These are phyloP conservation scores for Penicillium sp. DNA, from an alignment of 2,329 filamentous ascomycete genomes.

Conservation along the genomic window DNA sequence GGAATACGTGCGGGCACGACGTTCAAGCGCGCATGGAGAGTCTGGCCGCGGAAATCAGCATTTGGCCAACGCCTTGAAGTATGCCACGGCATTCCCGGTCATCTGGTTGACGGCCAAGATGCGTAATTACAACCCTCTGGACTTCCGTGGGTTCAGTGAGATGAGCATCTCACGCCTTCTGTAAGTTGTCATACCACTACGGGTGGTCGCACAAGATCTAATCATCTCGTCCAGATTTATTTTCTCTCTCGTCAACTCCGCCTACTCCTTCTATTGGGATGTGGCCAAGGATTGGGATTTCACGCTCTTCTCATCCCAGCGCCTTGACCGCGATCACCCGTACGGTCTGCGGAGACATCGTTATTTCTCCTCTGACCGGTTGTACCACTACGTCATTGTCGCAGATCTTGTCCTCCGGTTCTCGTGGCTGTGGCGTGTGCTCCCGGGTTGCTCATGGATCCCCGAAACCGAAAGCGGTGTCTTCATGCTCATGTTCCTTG, in stretches of 20 bases:
- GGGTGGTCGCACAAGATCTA: too few relatives aligned
- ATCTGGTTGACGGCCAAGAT: slow-evolving; percentile 73
- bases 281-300: slow-evolving; percentile 95
- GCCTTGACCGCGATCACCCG: slow-evolving; percentile 59
- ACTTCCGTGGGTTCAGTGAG: slow-evolving; percentile 49
- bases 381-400: slow-evolving; percentile 77
- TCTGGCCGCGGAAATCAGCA: slow-evolving; percentile 75
- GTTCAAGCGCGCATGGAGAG: slow-evolving; percentile 42
- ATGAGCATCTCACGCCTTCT: slow-evolving; percentile 52
- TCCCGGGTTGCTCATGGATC: slow-evolving; percentile 72
- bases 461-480: slow-evolving; percentile 83
- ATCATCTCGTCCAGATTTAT: slow-evolving; percentile 53
- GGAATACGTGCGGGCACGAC: slow-evolving; percentile 69
- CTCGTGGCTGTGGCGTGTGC: slow-evolving; percentile 87
- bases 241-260: slow-evolving; percentile 72
- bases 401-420: slow-evolving; percentile 77
- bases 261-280: slow-evolving; percentile 99
- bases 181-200: slow-evolving; percentile 32
- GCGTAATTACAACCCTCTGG: slow-evolving; percentile 53
- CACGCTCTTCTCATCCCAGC: slow-evolving; percentile 63
- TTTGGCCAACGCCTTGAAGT: slow-evolving; percentile 89
- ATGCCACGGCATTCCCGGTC: slow-evolving; percentile 88
- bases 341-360: slow-evolving; percentile 72
- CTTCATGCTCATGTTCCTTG: slow-evolving; percentile 78
- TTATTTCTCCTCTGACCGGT: slow-evolving; percentile 61